A percentile compares a stretch with the other conserved stretches of the same genome.
Evolutionary conservation across 208 protist species (phyloP).

Genomic region (Trypanosoma platydactyli): DNA sequence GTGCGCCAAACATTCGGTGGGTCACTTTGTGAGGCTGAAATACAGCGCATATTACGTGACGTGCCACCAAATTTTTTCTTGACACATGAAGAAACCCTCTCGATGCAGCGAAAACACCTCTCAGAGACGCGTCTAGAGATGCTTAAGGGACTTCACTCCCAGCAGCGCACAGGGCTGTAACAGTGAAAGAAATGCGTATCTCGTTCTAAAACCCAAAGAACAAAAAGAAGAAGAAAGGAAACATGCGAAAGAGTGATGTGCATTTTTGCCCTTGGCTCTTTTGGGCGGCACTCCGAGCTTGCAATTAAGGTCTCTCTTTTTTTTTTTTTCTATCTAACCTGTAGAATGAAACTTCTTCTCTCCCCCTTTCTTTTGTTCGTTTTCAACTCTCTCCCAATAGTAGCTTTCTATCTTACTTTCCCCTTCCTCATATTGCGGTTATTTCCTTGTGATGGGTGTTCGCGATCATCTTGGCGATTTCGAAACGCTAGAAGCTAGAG

Average conservation of each 20-base stretch:
- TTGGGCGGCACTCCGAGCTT: too few species aligned
- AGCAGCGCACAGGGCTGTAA: conserved; percentile 10
- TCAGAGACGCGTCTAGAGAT: conserved; percentile 42
- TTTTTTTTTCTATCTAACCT: conserved; percentile 6
- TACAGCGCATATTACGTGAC: conserved; percentile 66
- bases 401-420: too few species aligned
- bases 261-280: not conserved
- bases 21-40: conserved; percentile 69
- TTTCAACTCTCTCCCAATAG: too few species aligned
- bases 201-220: not conserved
- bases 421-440: not conserved
- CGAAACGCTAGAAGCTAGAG: not conserved
- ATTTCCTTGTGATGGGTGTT: conserved; percentile 8
- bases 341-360: too few species aligned
- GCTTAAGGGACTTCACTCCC: conserved; percentile 40
- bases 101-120: conserved; percentile 38
- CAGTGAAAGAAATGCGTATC: not conserved
- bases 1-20: conserved; percentile 75
- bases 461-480: conserved; percentile 22
- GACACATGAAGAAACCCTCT: conserved; percentile 66
- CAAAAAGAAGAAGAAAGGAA: not conserved
- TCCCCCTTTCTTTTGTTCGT: too few species aligned
- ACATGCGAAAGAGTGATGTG: not conserved
- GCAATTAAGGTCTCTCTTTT: too few species aligned
- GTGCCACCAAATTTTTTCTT: conserved; percentile 73